Conservation (phyloP, 192 early-diverging fungal species). For the Umbelopsis sp. region DNA sequence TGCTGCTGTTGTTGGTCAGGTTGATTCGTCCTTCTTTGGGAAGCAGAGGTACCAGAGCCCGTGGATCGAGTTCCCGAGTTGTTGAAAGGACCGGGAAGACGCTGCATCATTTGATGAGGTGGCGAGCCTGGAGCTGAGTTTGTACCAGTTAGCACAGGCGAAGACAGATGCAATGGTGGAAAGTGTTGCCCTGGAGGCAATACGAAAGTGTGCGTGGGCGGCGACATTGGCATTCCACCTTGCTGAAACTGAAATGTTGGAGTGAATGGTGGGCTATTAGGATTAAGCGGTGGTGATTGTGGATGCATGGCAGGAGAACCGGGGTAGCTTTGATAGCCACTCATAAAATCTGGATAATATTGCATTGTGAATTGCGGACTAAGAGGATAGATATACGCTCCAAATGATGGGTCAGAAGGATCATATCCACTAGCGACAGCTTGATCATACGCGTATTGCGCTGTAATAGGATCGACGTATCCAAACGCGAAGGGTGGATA, state of each 20-base stretch:
- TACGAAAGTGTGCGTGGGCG: slow-evolving; percentile 39
- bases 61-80: slow-evolving; percentile 23
- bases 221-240: slow-evolving; percentile 39
- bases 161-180: slow-evolving; percentile 44
- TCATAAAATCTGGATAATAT: slow-evolving; percentile 42
- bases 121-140: slow-evolving; percentile 36
- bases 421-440: slow-evolving; percentile 36
- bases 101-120: slow-evolving; percentile 24
- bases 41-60: slow-evolving; percentile 22
- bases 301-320: slow-evolving; percentile 46
- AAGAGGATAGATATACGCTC: slow-evolving; percentile 42
- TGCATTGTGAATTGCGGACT: slow-evolving; percentile 45
- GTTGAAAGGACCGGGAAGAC: slow-evolving; percentile 26
- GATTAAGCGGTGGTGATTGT: slow-evolving; percentile 47
- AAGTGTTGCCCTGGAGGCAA: slow-evolving; percentile 36
- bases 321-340: slow-evolving; percentile 43
- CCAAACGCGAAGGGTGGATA: slow-evolving; percentile 19
- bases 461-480: slow-evolving; percentile 32
- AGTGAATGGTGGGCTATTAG: slow-evolving; percentile 44
- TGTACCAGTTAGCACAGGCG: slow-evolving; percentile 40
- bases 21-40: slow-evolving; percentile 9
- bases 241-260: slow-evolving; percentile 40
- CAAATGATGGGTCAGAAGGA: slow-evolving; percentile 30
- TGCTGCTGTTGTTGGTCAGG: slow-evolving; percentile 23
- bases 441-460: slow-evolving; percentile 30